Percentiles rank a stretch among this genome's conserved stretches.
Evolutionary conservation across 352 stramenopile genomes (phyloP).

Genomic region (Phytophthora idaei): DNA sequence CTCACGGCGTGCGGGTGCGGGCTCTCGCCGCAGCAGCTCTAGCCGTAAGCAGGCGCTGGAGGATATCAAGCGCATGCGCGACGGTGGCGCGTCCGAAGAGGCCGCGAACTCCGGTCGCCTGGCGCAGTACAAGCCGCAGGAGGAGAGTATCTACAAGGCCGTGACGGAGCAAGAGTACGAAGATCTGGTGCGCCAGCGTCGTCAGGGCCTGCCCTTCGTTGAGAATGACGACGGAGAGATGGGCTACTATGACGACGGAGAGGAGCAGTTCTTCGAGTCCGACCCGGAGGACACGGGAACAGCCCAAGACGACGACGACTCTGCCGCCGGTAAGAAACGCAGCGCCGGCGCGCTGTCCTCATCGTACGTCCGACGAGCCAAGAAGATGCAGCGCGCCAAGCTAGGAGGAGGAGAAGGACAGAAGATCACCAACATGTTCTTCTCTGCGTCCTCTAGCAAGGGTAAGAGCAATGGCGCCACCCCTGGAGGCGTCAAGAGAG

Average conservation of each 20-base stretch:
- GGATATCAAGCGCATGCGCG: slow-evolving; percentile 79
- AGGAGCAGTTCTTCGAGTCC: slow-evolving; percentile 91
- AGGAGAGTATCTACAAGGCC: slow-evolving; percentile 85
- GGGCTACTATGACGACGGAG: slow-evolving; percentile 89
- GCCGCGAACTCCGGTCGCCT: slow-evolving; percentile 47
- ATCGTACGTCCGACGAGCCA: slow-evolving; percentile 73
- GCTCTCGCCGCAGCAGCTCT: slow-evolving; percentile 41
- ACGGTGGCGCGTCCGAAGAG: slow-evolving; percentile 27
- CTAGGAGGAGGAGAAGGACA: slow-evolving; percentile 71
- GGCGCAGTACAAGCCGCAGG: slow-evolving; percentile 73
- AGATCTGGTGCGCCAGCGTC: slow-evolving; percentile 80
- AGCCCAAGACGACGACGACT: slow-evolving; percentile 49
- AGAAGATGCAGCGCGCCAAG: slow-evolving; percentile 87
- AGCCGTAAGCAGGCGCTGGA: slow-evolving; percentile 65
- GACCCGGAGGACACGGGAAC: slow-evolving; percentile 56
- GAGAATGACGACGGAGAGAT: slow-evolving; percentile 87
- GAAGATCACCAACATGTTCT: slow-evolving; percentile 92
- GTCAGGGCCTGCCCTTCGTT: slow-evolving; percentile 80
- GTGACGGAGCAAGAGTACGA: slow-evolving; percentile 88
- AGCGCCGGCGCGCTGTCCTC: slow-evolving; percentile 80
- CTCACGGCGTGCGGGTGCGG: slow-evolving; percentile 48
- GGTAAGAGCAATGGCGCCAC: slow-evolving; percentile 33
- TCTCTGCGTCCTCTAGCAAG: slow-evolving; percentile 55
- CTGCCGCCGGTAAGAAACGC: slow-evolving; percentile 62
- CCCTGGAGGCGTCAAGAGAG: slow-evolving; percentile 19